Conservation (phyloP, 129 eudicot species). For the Artemisia argyi region DNA sequence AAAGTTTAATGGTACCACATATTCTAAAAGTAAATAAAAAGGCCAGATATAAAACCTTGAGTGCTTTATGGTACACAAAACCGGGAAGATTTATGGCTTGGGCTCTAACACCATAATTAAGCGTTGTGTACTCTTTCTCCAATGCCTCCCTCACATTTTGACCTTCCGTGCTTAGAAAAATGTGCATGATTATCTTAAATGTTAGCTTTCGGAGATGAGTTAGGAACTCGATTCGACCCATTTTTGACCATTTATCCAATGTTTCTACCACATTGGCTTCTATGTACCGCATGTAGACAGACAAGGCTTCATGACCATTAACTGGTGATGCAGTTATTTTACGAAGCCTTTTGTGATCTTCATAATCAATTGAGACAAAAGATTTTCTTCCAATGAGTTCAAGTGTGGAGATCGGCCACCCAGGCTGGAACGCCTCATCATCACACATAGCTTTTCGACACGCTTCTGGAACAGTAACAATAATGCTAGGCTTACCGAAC, state of each 20-base stretch:
- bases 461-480: constrained; percentile 65
- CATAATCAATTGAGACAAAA: constrained; percentile 56
- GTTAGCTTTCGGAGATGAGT: constrained; percentile 70
- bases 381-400: constrained; percentile 83
- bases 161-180: constrained; percentile 73
- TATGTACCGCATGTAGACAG: constrained; percentile 55
- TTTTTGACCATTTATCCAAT: constrained; percentile 70
- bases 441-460: constrained; percentile 65
- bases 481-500: constrained; percentile 82
- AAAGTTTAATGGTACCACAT: constrained; percentile 4
- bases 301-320: constrained; percentile 80
- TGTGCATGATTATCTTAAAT: constrained; percentile 70
- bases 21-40: not conserved
- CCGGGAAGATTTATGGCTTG: constrained; percentile 88
- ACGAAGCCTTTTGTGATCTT: constrained; percentile 83
- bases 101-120: constrained; percentile 83
- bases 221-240: constrained; percentile 73
- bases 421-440: constrained; percentile 87
- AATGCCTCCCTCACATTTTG: constrained; percentile 55
- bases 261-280: constrained; percentile 48
- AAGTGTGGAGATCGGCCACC: constrained; percentile 76
- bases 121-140: constrained; percentile 67
- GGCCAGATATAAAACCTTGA: constrained; percentile 46
- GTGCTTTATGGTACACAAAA: constrained; percentile 73
- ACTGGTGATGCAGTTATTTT: constrained; percentile 80